These are phyloP conservation scores for Globisporangium takayamanum DNA, from an alignment of 352 stramenopile genomes.

Conservation along the genomic window DNA sequence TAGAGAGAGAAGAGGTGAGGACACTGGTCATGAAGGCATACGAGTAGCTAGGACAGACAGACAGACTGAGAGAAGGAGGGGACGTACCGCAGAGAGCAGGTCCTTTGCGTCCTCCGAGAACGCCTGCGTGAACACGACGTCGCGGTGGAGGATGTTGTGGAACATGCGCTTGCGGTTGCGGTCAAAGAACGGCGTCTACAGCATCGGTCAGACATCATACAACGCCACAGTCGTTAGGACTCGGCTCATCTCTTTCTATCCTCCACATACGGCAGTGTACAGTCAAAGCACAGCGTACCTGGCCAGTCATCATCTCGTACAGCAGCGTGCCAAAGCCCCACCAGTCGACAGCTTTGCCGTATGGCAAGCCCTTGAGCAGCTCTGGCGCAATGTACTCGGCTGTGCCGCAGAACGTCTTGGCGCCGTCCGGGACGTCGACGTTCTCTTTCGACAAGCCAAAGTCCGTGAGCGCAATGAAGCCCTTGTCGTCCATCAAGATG, in stretches of 20 bases:
- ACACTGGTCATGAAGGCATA: background rate
- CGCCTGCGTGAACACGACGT: constrained; percentile 79
- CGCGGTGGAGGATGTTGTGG: constrained; percentile 89
- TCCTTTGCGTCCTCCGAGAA: constrained; percentile 88
- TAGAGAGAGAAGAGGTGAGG: background rate
- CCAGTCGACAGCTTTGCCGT: constrained; percentile 91
- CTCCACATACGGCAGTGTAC: background rate
- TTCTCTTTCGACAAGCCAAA: constrained; percentile 92
- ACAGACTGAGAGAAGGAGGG: background rate
- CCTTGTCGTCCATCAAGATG: constrained; percentile 92
- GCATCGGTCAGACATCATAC: background rate
- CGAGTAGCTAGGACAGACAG: background rate
- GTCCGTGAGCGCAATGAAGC: constrained; percentile 90
- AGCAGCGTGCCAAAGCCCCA: constrained; percentile 91
- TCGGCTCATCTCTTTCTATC: background rate
- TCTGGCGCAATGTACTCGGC: constrained; percentile 92
- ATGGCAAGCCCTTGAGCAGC: constrained; percentile 84
- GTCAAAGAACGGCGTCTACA: constrained; percentile 91
- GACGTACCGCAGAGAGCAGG: constrained; percentile 55
- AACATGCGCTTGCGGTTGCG: constrained; percentile 95
- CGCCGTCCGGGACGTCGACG: constrained; percentile 80
- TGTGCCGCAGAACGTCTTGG: constrained; percentile 91
- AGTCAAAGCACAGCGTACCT: constrained; percentile 15
- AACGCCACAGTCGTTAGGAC: background rate
- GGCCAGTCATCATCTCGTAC: constrained; percentile 94